Evolutionary conservation across 2,329 filamentous ascomycete species (phyloP).

Genomic region (Pseudogymnoascus verrucosus): DNA sequence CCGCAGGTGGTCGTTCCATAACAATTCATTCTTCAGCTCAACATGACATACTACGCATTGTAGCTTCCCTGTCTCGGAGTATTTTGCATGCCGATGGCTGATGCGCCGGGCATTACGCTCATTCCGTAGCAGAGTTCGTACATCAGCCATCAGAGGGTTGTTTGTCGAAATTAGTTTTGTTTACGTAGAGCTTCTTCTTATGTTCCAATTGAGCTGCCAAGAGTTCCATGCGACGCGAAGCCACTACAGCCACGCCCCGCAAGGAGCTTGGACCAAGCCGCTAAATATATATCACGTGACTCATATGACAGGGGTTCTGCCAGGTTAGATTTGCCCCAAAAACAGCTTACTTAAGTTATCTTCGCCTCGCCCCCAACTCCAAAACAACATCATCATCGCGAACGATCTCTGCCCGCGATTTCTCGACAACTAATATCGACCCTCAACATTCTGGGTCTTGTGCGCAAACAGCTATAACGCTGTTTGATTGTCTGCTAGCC

Average conservation of each 20-base stretch:
- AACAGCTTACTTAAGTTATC: constrained; percentile 4
- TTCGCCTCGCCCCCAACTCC: not conserved
- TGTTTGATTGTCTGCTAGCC: constrained; percentile 5
- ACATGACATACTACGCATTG: constrained; percentile 60
- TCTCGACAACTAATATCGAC: not conserved
- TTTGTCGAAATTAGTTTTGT: not conserved
- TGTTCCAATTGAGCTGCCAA: constrained; percentile 3
- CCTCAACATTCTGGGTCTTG: not conserved
- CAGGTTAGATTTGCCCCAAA: not conserved
- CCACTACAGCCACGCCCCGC: not conserved
- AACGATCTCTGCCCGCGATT: not conserved
- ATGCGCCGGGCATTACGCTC: constrained; percentile 69
- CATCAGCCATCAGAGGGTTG: constrained; percentile 58
- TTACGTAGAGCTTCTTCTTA: not conserved
- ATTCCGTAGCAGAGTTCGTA: constrained; percentile 69
- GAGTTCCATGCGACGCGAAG: not conserved
- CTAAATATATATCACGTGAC: not conserved
- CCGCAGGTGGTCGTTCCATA: constrained; percentile 58
- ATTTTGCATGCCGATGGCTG: constrained; percentile 59
- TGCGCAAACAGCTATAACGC: constrained; percentile 5
- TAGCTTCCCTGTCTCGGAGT: constrained; percentile 60
- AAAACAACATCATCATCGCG: constrained; percentile 7
- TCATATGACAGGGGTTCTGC: not conserved
- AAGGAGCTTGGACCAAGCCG: not conserved
- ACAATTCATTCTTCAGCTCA: constrained; percentile 54